Conservation (phyloP, 306 rosid species). For the Castanea mollissima region DNA sequence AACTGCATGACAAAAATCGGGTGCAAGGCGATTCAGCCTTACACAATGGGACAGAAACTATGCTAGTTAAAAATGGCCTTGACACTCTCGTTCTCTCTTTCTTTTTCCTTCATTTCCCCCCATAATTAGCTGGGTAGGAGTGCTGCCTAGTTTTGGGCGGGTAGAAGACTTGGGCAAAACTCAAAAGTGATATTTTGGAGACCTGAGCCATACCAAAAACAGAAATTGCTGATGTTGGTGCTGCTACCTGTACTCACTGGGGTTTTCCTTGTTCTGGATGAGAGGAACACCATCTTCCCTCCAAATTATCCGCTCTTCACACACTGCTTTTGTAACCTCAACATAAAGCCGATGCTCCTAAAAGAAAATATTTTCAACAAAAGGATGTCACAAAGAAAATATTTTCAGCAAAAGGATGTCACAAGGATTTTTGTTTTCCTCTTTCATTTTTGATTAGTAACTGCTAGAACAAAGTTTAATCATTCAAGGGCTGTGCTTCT, state of each 20-base stretch:
- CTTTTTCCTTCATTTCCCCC: no score
- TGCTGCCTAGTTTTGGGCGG: background rate
- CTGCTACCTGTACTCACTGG: conserved; percentile 39
- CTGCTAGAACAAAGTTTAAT: background rate
- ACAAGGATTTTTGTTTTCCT: no score
- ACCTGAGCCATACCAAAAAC: background rate
- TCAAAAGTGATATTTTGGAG: background rate
- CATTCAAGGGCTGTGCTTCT: background rate
- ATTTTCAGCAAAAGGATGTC: no score
- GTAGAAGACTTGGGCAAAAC: background rate
- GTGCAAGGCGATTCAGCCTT: background rate
- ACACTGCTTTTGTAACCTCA: conserved; percentile 69
- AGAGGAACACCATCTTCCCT: conserved; percentile 91
- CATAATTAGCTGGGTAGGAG: background rate
- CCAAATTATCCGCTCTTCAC: conserved; percentile 82
- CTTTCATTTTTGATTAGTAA: no score
- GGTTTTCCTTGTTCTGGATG: conserved; percentile 72
- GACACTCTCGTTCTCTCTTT: background rate
- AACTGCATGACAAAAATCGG: background rate
- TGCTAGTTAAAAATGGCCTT: background rate
- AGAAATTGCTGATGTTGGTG: background rate
- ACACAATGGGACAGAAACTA: background rate
- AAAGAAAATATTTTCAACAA: background rate
- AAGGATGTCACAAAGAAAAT: background rate
- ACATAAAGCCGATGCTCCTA: conserved; percentile 78